These are phyloP conservation scores for Pisolithus orientalis DNA, from an alignment of 768 basidiomycete genomes.

Conservation along the genomic window DNA sequence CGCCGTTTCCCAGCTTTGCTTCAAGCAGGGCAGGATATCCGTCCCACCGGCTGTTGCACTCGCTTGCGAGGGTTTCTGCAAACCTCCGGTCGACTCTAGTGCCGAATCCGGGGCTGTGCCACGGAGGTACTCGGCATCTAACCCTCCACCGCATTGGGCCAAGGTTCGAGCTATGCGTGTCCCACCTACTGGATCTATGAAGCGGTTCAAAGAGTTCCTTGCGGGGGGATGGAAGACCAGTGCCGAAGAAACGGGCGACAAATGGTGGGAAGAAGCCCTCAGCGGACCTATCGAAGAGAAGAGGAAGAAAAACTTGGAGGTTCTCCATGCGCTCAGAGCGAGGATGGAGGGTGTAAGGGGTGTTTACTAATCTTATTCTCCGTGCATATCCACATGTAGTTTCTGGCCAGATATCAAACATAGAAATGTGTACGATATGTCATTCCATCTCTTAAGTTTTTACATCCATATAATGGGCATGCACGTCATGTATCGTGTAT, in stretches of 20 bases:
- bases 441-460: no score
- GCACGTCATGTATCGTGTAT: no score
- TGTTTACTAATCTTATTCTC: constrained; percentile 2
- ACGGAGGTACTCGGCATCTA: constrained; percentile 28
- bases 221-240: constrained; percentile 50
- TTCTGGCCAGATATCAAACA: no score
- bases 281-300: constrained; percentile 40
- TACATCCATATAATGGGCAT: no score
- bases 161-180: constrained; percentile 19
- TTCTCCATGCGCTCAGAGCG: constrained; percentile 15
- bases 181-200: constrained; percentile 15
- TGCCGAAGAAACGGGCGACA: constrained; percentile 25
- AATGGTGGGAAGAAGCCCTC: constrained; percentile 68
- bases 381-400: no score
- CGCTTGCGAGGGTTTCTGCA: constrained; percentile 51
- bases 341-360: constrained; percentile 17
- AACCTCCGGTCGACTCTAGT: constrained; percentile 6
- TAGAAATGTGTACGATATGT: no score
- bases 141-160: constrained; percentile 25
- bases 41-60: constrained; percentile 62
- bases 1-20: constrained; percentile 56
- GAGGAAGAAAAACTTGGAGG: constrained; percentile 19
- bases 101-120: background rate
- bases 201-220: constrained; percentile 35
- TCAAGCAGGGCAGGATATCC: constrained; percentile 67